Base-by-base conservation (phyloP, 2,329 filamentous ascomycete species). In the Thielaviopsis euricoi region DNA sequence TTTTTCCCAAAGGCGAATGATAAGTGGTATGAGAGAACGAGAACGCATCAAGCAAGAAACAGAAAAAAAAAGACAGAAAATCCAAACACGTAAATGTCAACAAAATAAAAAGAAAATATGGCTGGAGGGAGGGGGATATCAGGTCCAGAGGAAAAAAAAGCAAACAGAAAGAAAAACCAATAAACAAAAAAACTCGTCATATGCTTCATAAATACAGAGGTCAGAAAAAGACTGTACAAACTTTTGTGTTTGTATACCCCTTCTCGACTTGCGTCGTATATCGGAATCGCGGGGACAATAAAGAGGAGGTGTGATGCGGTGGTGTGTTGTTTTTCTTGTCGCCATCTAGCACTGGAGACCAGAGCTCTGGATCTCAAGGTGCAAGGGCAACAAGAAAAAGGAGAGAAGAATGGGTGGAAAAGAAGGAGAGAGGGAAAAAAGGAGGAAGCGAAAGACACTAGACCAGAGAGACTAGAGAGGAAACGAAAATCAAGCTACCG, bases 161-260 rank as follows among this genome's bases (percentile, higher is more conserved):
- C n/a, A 51, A 51, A 51, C 21, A 51, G 33, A 57, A 53, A 53
- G n/a, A 58, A 53, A 57, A 25, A 50, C 37, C 51, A 59, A 29
- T 23, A 58, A 53, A 37, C 50, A 57, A 63, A 61, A 61, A 52
- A 22, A 25, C 19, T 56, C 26, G 46, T 53, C 22, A 43, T 33
- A 15, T 46, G 40, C 55, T 53, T 53, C 46, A 56, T 53, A 48
- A 40, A 33, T 43, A 50, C 46, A 43, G 22, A 56, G 22, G 37
- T 25, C 17, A 29, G 23, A 17, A 15, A 22, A 15, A 22, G 52
- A 19, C 53, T 15, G 19, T 50, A n/a, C 40, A 9, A 15, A 43
- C 26, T 23, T 26, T 12, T 29, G 29, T 6, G 25, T 40, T n/a
- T 17, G n/a, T 15, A n/a, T 43, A 5, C 3, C n/a, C 37, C 37